phyloP scores from a whole-genome alignment of 768 basidiomycete genomes.

The Suillus sp. region DNA sequence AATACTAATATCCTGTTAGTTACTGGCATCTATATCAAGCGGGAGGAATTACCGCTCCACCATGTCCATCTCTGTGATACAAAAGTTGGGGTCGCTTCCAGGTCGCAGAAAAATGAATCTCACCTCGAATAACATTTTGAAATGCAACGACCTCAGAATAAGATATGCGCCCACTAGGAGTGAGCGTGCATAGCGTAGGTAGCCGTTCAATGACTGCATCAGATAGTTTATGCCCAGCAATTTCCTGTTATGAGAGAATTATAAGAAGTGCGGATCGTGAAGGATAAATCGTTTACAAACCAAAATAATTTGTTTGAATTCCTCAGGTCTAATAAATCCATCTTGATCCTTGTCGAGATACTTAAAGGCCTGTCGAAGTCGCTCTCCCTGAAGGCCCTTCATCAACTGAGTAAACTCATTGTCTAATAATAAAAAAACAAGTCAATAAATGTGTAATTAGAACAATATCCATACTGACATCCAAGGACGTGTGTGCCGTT shows the following conservation, averaged over 20 bases:
- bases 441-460: slow-evolving; percentile 1
- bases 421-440: slow-evolving; percentile 48
- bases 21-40: slow-evolving; percentile 2
- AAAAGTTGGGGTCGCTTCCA: slow-evolving; percentile 12
- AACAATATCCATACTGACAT: slow-evolving; percentile 55
- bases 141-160: slow-evolving; percentile 98
- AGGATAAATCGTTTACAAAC: slow-evolving; percentile 44
- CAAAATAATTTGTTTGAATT: slow-evolving; percentile 94
- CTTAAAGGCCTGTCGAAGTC: slow-evolving; percentile 94
- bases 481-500: slow-evolving; percentile 90
- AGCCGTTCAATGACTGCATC: slow-evolving; percentile 90
- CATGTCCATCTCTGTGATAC: slow-evolving; percentile 84
- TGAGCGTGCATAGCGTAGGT: slow-evolving; percentile 88
- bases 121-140: slow-evolving; percentile 92
- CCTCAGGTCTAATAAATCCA: slow-evolving; percentile 90
- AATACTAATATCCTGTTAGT: slow-evolving; percentile 49
- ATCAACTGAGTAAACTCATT: slow-evolving; percentile 98
- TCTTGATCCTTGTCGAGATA: slow-evolving; percentile 88
- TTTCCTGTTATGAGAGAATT: slow-evolving; percentile 58
- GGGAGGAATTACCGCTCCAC: slow-evolving; percentile 66
- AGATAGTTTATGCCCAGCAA: slow-evolving; percentile 96
- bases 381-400: slow-evolving; percentile 98
- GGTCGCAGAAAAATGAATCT: slow-evolving; percentile 25
- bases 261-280: slow-evolving; percentile 3
- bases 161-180: slow-evolving; percentile 86